Conservation (phyloP, 352 stramenopile genomes). For the Phytophthora megakarya region DNA sequence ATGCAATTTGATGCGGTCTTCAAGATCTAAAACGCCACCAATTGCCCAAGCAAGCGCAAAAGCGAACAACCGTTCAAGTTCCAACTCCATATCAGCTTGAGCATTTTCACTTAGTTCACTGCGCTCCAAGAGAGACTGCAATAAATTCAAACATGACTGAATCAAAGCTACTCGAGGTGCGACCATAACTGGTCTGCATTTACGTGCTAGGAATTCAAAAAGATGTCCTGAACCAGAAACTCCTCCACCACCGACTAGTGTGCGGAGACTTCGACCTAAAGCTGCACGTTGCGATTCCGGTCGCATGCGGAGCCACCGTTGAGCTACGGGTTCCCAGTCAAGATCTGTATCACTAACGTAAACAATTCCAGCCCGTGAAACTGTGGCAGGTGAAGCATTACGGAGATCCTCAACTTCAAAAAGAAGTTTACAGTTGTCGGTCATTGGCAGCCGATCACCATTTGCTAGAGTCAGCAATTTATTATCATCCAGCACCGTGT, state of each 20-base stretch:
- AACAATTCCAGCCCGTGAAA: constrained; percentile 91
- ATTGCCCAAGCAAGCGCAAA: constrained; percentile 87
- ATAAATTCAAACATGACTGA: constrained; percentile 70
- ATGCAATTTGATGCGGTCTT: constrained; percentile 79
- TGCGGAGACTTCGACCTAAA: constrained; percentile 49
- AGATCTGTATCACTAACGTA: constrained; percentile 89
- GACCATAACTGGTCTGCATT: constrained; percentile 74
- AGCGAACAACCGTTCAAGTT: constrained; percentile 86
- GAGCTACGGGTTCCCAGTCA: constrained; percentile 72
- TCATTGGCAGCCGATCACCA: constrained; percentile 93
- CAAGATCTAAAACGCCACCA: constrained; percentile 81
- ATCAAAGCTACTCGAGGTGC: constrained; percentile 76
- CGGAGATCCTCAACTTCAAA: constrained; percentile 94
- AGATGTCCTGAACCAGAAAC: constrained; percentile 46
- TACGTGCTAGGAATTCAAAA: constrained; percentile 70
- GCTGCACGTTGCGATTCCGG: constrained; percentile 53
- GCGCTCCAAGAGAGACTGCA: constrained; percentile 58
- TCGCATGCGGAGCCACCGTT: constrained; percentile 62
- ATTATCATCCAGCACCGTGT: constrained; percentile 95
- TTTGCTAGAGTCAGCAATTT: constrained; percentile 94
- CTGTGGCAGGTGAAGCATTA: constrained; percentile 92
- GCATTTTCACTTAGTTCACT: constrained; percentile 66
- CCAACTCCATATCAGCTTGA: constrained; percentile 49
- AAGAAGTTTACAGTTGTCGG: constrained; percentile 88
- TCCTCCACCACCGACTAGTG: constrained; percentile 48